Base-by-base conservation (phyloP, 2,329 filamentous ascomycete genomes). In the Cryphonectria parasitica region DNA sequence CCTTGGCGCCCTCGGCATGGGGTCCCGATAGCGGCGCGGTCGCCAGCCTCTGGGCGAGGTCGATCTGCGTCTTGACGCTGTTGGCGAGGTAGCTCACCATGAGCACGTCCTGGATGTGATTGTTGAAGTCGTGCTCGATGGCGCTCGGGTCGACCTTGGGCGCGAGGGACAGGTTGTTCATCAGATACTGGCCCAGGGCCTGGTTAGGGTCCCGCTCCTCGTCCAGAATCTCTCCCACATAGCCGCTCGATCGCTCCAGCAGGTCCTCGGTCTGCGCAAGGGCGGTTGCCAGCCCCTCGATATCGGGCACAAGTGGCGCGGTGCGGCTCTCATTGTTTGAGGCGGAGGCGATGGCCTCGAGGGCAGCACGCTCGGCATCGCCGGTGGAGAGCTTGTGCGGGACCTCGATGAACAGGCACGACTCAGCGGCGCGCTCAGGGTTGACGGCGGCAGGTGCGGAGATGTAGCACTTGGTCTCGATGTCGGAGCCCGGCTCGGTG, bases 41-140 rank as follows among this genome's bases (percentile, higher is more conserved):
- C 68, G 95, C 95, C 78, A 99, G 86, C 74, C 95, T 90, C 88
- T 98, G 97, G 75, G 95, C 97, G 71, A 99, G 90, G 79, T 98
- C 96, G 85, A 99, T 98, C 86, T 99, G 96, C 76, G 95, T 98
- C 82, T 95, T 94, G 84, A 98, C 97, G 75, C 94, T 98, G 88
- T 98, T 99, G 81, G 96, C 94, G 75, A 99, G 89, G 86, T 99
- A 99, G 76, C 94, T 97, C 77, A 99, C 95, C 82, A 98, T 95
- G 75, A 99, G 90, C 73, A 99, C 95, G 82, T 99, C 96, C 86
- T 99, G 96, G 82, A 99, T 94, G 85, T 99, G 96, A 87, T 97
- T 97, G 90, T 99, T 99, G 89, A 99, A 99, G 86, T 98, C 95
- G 80, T 92, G 89, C 87, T 99, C 96, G 79, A 99, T 95, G 80